Evolutionary conservation across 805 yeast genomes (phyloP), one percentile per base, ranked within the genome.

Genomic region (Cephaloascus albidus): DNA sequence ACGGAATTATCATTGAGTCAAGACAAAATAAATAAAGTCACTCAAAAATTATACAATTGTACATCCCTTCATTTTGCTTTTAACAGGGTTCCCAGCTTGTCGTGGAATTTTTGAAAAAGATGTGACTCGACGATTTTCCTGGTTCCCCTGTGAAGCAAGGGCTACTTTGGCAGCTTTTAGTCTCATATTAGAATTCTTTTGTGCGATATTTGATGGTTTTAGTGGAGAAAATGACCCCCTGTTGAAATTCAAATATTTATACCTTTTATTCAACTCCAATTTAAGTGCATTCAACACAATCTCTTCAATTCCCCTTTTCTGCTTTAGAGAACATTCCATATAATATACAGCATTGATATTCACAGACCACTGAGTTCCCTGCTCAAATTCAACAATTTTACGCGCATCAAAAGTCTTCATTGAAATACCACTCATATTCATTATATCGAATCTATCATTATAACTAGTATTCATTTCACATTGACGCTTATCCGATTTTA

Each of bases 401-500:
- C 37, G 41, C 42, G 33, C 53, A 54, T 37, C 53, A 46, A 49
- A 54, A 53, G 32, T 46, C 49, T 43, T 54, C 54, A 45, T 54
- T 53, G 40, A 55, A 23, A 23, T 23, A 8, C 28, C 28, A 23
- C 28, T 23, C 10, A 23, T 23, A 23, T 23, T 23, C 6, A 12
- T 12, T 6, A 23, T 23, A 6, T 23, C 28, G 6, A 12, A 12
- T 6, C 6, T 8, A 12, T 23, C 28, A 12, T 23, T 23, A 23
- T 8, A 23, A 12, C 28, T 32, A 8, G 6, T 32, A 15, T 33
- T 50, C 34, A 43, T 46, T 2, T 48, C 54, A 46, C 58, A 60
- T 42, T 47, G 46, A 45, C 64, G 57, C 43, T 49, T 47, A 38
- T 63, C 68, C n/a, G 56, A 53, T 45, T 61, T 60, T 35, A 66